Evolutionary conservation across 169 alveolate species (phyloP), one percentile per base, ranked within the genome.

Genomic region (Eimeria necatrix): DNA sequence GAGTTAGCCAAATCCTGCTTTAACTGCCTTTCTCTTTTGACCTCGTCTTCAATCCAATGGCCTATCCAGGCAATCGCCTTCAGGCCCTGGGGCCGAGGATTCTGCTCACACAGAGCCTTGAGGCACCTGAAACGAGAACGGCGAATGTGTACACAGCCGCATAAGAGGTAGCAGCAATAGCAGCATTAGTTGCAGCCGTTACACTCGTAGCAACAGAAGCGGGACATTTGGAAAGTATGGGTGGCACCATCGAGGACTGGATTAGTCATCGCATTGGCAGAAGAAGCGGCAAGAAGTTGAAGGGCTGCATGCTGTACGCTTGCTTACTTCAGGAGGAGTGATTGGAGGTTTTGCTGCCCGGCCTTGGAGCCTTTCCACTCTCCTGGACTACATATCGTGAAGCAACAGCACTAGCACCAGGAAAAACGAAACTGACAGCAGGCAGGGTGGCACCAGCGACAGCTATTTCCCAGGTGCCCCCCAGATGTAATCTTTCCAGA

Each of bases 61-160:
- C 91, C 91, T 10, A 83, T 52, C 91, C 91, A 83, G 52, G 73
- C 74, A 5, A 83, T 16, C 26, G 91, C 91, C 76, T 52, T 74
- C 76, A 83, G 56, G 46, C 91, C 91, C 46, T 83, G 24, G 48
- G 91, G 91, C 0, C 91, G 91, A 4, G 91, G 91, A 26, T 32
- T 7, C 76, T 52, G 41, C 46, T 52, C 46, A 64, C 91, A 83
- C 16, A 83, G 41, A 24, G 56, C 60, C 56, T 83, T 83, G 53
- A 83, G 76, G 26, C 76, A 52, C 56, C 91, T 83, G 91, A 60
- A 83, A 24, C 76, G 56, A 56, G 32, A 56, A 26, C n/a, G 20
- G 2, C 46, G 14, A 68, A n/a, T 68, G 12, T 18, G 20, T 18
- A 56, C 20, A 12, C 68, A 56, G 68, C 68, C 68, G 68, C 68